Base-by-base conservation (phyloP, 139 green algal genomes). In the Picochlorum sp. region DNA sequence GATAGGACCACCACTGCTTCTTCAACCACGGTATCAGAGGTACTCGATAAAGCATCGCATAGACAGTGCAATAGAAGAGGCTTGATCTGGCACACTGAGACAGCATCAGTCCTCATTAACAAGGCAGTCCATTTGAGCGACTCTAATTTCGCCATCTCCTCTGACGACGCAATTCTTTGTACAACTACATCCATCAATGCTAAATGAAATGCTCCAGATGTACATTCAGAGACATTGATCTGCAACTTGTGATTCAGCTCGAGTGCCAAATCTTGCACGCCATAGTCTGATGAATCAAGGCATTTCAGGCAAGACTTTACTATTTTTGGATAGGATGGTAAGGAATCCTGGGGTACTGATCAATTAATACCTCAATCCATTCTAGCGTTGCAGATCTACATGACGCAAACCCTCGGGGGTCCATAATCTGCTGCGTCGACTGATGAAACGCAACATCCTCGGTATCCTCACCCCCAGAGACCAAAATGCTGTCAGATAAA, bases 71-170 rank as follows among this genome's bases (percentile, higher is more conserved):
- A 73, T 62, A 95, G 73, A 51, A 67, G 55, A 7, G 58, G 44
- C 15, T 65, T 32, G 15, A 65, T 28, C 58, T 49, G 20, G 1
- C 23, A 18, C 13, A 23, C 20, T 52, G 23, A 21, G 15, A 28
- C 23, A 38, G n/a, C 21, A 38, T 59, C 21, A 59, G 51, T 59
- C 21, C 18, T 59, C 47, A 90, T 71, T 61, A 90, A 72, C 18
- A 65, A 54, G 8, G 70, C 57, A 7, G 89, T 64, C 85, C 89
- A 97, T 26, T 81, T 77, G 23, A 97, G 79, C 4, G 90, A 87
- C 52, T 89, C 89, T 21, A 95, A 78, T 58, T 86, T 72, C 20
- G 81, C 82, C 5, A 76, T 55, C 74, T 96, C 89, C 41, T 67
- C 57, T 47, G 57, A 45, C 1, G 57, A 52, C 55, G 63, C 71